A percentile compares a stretch with the other conserved stretches of the same genome.
phyloP scores from a whole-genome alignment of 495 filamentous ascomycete genomes.

The Extremus antarcticus region DNA sequence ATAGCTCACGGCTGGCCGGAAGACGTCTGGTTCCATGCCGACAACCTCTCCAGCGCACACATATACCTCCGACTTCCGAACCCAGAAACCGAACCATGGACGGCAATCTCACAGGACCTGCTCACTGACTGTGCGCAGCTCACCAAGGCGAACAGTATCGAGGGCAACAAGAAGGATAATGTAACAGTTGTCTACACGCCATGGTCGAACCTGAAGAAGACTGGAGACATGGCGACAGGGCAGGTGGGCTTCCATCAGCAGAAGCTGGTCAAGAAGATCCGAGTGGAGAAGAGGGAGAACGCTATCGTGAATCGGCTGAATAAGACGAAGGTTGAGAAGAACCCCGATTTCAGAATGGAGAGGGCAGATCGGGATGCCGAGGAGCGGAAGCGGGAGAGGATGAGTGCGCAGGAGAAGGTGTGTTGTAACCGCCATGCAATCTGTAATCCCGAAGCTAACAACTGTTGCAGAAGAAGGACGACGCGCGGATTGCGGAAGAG shows the following conservation, averaged over 20 bases:
- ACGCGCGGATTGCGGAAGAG: conserved; percentile 66
- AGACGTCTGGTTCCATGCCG: conserved; percentile 98
- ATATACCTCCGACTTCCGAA: conserved; percentile 81
- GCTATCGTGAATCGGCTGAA: conserved; percentile 88
- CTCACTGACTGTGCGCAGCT: conserved; percentile 83
- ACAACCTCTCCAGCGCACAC: conserved; percentile 93
- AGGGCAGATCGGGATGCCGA: conserved; percentile 62
- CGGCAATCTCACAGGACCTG: conserved; percentile 62
- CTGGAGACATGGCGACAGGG: conserved; percentile 89
- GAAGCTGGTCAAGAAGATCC: conserved; percentile 69
- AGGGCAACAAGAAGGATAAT: conserved; percentile 99
- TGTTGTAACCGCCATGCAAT: conserved; percentile 15
- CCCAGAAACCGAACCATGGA: conserved; percentile 73
- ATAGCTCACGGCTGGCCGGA: conserved; percentile 88
- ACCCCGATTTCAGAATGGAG: conserved; percentile 68
- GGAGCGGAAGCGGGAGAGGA: conserved; percentile 58
- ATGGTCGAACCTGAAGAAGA: conserved; percentile 93
- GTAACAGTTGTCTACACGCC: conserved; percentile 93
- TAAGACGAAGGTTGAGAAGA: conserved; percentile 83
- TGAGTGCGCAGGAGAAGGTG: conserved; percentile 53
- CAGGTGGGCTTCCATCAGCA: conserved; percentile 91
- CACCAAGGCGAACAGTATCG: conserved; percentile 97
- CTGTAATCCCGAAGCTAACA: not conserved
- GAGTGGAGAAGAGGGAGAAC: conserved; percentile 70
- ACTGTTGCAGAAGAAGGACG: conserved; percentile 55